Base-by-base conservation (phyloP, 306 rosid species). In the Gastrolobium bilobum region DNA sequence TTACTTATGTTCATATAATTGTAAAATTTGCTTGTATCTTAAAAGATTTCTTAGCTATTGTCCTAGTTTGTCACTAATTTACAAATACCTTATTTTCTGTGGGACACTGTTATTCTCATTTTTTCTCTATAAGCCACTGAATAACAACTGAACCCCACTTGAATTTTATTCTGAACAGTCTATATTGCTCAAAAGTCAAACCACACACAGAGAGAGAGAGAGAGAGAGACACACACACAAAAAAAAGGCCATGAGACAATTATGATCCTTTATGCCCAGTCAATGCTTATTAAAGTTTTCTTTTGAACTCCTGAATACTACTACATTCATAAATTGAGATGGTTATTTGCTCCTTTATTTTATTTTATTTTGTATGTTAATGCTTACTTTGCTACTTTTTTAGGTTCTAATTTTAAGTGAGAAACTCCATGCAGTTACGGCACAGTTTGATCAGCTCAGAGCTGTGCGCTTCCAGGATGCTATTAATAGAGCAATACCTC, bases 391-490 rank as follows among this genome's bases (percentile, higher is more conserved):
- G 60, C 29, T 56, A 30, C 59, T n/a, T 76, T 69, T 69, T 78
- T 82, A 88, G 99, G 98, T 95, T 53, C 85, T 95, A 75, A 91
- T 90, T 81, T 83, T 93, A 85, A 95, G 96, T 50, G 99, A 95
- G 90, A 91, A 85, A 57, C 99, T 95, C 51, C 99, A 95, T 87
- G 82, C 92, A 29, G 96, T 95, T 64, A 91, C 98, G 5, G 64
- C 92, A 74, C 93, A 84, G 81, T 95, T 91, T 88, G 99, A 95
- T 91, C 89, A 86, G 91, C 96, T 95, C 54, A 90, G 99, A 81
- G 97, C 99, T 65, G 84, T 82, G 76, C 99, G 98, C 51, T 91
- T 95, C 83, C 97, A 91, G 82, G 98, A 93, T 67, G 87, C 89
- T 82, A 90, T 95, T 81, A 95, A 83, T 71, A 91, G 82, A 84